Evolutionary conservation across 495 filamentous ascomycete species (phyloP).

Genomic region (Geopyxis carbonaria): DNA sequence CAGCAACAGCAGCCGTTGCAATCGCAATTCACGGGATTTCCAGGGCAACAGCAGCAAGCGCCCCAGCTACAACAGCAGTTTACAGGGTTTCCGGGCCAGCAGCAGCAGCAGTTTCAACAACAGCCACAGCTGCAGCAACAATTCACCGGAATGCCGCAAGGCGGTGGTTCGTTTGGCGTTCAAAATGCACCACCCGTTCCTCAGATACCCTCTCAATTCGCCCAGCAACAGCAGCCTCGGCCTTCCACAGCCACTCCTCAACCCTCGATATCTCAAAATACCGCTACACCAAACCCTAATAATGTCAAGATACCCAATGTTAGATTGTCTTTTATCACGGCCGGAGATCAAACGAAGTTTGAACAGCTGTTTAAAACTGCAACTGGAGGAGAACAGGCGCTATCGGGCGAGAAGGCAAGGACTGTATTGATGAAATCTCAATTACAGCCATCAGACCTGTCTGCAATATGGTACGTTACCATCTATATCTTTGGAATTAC

Average conservation of each 20-base stretch:
- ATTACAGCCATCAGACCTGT: constrained; percentile 65
- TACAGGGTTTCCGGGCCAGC: constrained; percentile 31
- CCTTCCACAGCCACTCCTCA: constrained; percentile 33
- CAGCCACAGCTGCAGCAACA: constrained; percentile 36
- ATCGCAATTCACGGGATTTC: constrained; percentile 37
- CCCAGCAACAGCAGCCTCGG: constrained; percentile 42
- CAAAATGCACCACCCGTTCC: constrained; percentile 7
- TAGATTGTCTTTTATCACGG: constrained; percentile 85
- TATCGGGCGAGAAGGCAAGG: constrained; percentile 59
- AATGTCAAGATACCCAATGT: constrained; percentile 77
- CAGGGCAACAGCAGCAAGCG: constrained; percentile 31
- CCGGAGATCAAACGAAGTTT: constrained; percentile 89
- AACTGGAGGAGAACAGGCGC: constrained; percentile 66
- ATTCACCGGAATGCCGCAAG: constrained; percentile 37
- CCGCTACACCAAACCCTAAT: constrained; percentile 32
- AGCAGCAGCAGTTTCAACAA: constrained; percentile 32
- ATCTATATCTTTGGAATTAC: background rate
- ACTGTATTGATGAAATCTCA: constrained; percentile 79
- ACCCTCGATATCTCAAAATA: constrained; percentile 59
- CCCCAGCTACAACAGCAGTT: constrained; percentile 36
- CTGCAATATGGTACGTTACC: constrained; percentile 13
- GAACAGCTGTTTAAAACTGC: constrained; percentile 97
- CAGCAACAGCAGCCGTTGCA: constrained; percentile 39
- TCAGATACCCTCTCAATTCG: constrained; percentile 16
- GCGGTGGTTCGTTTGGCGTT: background rate